Evolutionary conservation across 495 filamentous ascomycete genomes (phyloP).

Genomic region (Lepraria neglecta): DNA sequence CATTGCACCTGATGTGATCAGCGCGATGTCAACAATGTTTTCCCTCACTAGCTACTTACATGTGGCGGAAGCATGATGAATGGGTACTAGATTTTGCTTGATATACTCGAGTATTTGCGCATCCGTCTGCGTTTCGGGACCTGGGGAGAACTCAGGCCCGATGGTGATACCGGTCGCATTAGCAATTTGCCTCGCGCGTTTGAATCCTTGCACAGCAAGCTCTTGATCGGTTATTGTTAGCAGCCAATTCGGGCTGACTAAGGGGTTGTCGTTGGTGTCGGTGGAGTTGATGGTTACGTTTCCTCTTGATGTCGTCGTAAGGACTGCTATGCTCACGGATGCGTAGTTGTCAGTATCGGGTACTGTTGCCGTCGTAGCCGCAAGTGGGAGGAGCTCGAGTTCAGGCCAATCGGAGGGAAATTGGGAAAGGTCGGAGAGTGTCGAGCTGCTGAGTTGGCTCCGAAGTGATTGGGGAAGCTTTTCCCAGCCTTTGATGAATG

Average conservation of each 20-base stretch:
- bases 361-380: constrained; percentile 23
- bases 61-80: constrained; percentile 13
- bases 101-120: constrained; percentile 36
- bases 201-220: constrained; percentile 40
- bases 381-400: constrained; percentile 41
- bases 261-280: constrained; percentile 7
- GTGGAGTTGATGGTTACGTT: constrained; percentile 21
- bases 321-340: constrained; percentile 33
- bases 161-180: constrained; percentile 28
- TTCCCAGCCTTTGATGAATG: constrained; percentile 42
- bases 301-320: background rate
- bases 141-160: background rate
- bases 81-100: constrained; percentile 24
- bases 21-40: background rate
- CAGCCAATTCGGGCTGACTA: constrained; percentile 43
- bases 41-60: background rate
- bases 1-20: constrained; percentile 29
- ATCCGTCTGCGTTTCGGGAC: background rate
- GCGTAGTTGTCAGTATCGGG: constrained; percentile 35
- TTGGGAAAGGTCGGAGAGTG: constrained; percentile 29
- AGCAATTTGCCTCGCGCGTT: constrained; percentile 46
- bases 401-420: constrained; percentile 56
- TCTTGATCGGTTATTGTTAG: constrained; percentile 31
- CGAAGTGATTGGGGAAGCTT: constrained; percentile 40
- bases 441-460: constrained; percentile 26